Conservation (phyloP, 768 basidiomycete genomes). For the Leccinum incarnatum region DNA sequence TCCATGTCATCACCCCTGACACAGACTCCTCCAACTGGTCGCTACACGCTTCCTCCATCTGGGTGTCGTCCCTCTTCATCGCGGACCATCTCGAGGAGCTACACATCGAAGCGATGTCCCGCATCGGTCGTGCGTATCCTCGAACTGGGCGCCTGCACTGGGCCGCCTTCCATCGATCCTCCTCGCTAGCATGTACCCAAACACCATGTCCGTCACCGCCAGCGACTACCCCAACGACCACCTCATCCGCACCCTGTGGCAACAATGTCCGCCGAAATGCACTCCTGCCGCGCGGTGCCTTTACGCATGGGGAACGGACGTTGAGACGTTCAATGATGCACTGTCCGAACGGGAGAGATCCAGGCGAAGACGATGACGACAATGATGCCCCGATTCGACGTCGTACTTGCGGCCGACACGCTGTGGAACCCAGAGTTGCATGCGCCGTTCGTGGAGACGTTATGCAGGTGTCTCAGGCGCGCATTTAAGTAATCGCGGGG, state of each 20-base stretch:
- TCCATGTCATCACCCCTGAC: conserved; percentile 59
- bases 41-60: conserved; percentile 75
- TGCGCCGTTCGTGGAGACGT: conserved; percentile 47
- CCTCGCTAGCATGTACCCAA: conserved; percentile 49
- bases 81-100: conserved; percentile 61
- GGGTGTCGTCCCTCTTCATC: conserved; percentile 65
- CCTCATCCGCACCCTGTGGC: conserved; percentile 53
- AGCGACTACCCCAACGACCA: conserved; percentile 73
- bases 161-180: conserved; percentile 62
- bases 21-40: conserved; percentile 69
- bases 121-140: conserved; percentile 41
- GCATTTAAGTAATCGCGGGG: conserved; percentile 39
- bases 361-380: not conserved
- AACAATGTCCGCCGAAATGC: conserved; percentile 55
- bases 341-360: not conserved
- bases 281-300: conserved; percentile 53
- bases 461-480: conserved; percentile 44
- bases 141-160: conserved; percentile 74
- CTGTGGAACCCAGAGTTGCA: conserved; percentile 73
- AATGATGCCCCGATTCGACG: conserved; percentile 48
- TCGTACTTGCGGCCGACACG: conserved; percentile 73
- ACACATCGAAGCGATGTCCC: conserved; percentile 31
- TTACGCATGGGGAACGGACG: conserved; percentile 64
- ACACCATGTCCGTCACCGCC: conserved; percentile 40
- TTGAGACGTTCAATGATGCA: conserved; percentile 19